Base-by-base conservation (phyloP, 805 yeast genomes). In the Nematodospora valgi region DNA sequence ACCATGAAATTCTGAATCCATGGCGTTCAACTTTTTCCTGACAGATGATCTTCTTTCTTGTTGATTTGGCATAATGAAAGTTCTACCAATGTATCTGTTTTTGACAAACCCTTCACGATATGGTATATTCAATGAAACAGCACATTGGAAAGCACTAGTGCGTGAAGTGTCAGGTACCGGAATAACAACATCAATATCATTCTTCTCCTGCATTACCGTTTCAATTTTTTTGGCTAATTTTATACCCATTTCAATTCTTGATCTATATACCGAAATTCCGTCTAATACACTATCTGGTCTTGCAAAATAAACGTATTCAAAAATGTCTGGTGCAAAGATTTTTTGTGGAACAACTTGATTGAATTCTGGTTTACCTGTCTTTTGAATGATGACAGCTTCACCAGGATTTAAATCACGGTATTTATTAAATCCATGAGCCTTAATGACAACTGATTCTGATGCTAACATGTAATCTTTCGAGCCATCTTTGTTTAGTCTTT, bases 91-190 rank as follows among this genome's bases (percentile, higher is more conserved):
- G 56, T 93, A 93, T 51, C 97, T 76, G 68, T 93, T 93, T 62
- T 93, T 93, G 44, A 93, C 94, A 56, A 93, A 93, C 17, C 97
- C 98, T 65, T 93, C 98, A 55, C 98, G 78, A 64, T 87, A 93
- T 13, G 95, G 94, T 13, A 87, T 56, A 30, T 78, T 75, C 44
- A 93, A 70, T 31, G 79, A 70, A 23, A 84, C 89, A 1, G 98
- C 91, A 62, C 95, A 83, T 56, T 93, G 93, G 41, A 89, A 63
- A 1, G 98, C 98, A 15, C 96, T 82, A 27, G 94, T 89, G 62
- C 98, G 78, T n/a, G 98, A 82, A 6, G 98, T 93, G 59, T 93
- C 98, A 8, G 98, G 98, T 10, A 93, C 98, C 2, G 98, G 97
- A 39, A 93, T 86, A 24, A 93, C 95, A 30, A 91, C 98, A 52